These are phyloP conservation scores for Lachancea cidri DNA, from an alignment of 805 yeast species.

Conservation along the genomic window DNA sequence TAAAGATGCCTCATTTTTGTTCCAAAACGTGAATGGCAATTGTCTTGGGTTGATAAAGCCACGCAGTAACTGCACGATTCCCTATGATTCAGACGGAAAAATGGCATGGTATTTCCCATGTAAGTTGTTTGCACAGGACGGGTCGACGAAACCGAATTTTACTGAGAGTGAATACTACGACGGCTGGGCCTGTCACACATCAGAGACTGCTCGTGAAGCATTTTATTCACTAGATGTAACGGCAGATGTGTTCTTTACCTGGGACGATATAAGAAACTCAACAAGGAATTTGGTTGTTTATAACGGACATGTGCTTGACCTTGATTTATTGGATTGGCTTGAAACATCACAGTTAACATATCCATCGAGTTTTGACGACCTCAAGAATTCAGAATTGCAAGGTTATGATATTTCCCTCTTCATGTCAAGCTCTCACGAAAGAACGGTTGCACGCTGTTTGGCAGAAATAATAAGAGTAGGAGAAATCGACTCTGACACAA, in stretches of 20 bases:
- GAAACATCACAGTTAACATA: constrained; percentile 61
- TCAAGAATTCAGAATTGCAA: constrained; percentile 49
- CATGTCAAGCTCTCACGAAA: constrained; percentile 57
- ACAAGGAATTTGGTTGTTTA: constrained; percentile 78
- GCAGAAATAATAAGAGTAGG: constrained; percentile 87
- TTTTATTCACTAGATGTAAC: constrained; percentile 54
- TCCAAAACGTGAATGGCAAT: constrained; percentile 89
- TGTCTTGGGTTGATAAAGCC: constrained; percentile 78
- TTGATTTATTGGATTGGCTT: constrained; percentile 73
- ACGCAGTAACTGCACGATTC: constrained; percentile 63
- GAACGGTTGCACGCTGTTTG: constrained; percentile 74
- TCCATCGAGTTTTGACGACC: constrained; percentile 64
- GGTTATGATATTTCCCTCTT: constrained; percentile 83
- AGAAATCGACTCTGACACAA: constrained; percentile 76
- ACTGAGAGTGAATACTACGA: constrained; percentile 54
- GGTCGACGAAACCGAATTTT: constrained; percentile 61
- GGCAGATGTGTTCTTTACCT: constrained; percentile 80
- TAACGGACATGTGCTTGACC: constrained; percentile 83
- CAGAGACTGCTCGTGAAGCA: constrained; percentile 58
- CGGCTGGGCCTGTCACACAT: constrained; percentile 92
- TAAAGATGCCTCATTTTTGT: constrained; percentile 73
- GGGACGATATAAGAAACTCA: constrained; percentile 76
- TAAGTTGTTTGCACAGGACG: constrained; percentile 61
- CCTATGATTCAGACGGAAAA: constrained; percentile 51
- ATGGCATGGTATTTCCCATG: constrained; percentile 98